Percentiles rank a stretch among this genome's conserved stretches.
phyloP scores from a whole-genome alignment of 2,329 filamentous ascomycete species.

The Hypocreales sp. region DNA sequence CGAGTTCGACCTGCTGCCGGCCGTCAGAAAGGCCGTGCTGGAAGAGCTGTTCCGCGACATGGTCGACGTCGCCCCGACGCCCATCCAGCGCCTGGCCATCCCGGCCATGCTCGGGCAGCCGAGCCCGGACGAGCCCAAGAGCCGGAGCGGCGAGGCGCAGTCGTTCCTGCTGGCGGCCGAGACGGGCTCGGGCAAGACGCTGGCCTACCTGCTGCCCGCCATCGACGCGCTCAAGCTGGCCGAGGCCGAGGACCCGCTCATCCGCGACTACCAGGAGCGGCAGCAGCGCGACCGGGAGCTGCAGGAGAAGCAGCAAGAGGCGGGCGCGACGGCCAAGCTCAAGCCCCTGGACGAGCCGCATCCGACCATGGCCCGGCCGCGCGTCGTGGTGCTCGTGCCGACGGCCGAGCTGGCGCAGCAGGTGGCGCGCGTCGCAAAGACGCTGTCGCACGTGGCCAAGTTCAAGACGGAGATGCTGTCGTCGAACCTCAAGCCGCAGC shows the following conservation, averaged over 20 bases:
- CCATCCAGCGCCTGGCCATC: constrained; percentile 79
- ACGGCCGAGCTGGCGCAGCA: constrained; percentile 86
- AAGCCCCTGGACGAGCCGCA: constrained; percentile 55
- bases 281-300: constrained; percentile 20
- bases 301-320: background rate
- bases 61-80: constrained; percentile 65
- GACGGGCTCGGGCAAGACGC: constrained; percentile 91
- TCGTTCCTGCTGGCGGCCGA: constrained; percentile 78
- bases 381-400: constrained; percentile 75
- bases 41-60: constrained; percentile 62
- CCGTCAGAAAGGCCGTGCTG: constrained; percentile 53
- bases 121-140: constrained; percentile 9
- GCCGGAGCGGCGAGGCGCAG: constrained; percentile 22
- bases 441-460: constrained; percentile 70
- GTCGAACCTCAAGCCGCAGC: constrained; percentile 55
- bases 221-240: constrained; percentile 73
- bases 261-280: constrained; percentile 41
- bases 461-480: constrained; percentile 76
- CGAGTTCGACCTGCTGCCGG: constrained; percentile 60
- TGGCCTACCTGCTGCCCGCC: constrained; percentile 77
- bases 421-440: constrained; percentile 67
- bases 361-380: constrained; percentile 62
- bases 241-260: constrained; percentile 44
- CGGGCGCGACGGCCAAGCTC: constrained; percentile 33
- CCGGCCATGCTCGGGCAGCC: constrained; percentile 56